A percentile compares a stretch with the other conserved stretches of the same genome.
phyloP scores from a whole-genome alignment of 2,329 filamentous ascomycete genomes.

The Blumeria graminis region DNA sequence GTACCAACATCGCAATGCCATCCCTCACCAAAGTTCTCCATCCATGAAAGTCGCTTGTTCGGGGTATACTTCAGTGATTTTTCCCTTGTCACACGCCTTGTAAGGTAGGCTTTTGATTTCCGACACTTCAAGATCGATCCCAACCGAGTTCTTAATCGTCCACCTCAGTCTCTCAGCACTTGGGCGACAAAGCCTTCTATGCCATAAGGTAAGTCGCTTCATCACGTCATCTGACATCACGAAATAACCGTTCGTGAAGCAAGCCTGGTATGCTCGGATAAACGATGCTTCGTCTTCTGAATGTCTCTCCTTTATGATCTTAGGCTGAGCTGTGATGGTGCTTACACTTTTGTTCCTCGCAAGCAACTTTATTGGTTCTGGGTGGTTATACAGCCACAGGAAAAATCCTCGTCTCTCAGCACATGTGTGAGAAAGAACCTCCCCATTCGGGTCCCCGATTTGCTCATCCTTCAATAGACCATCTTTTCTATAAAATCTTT shows the following conservation, averaged over 20 bases:
- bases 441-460: background rate
- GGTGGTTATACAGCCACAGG: background rate
- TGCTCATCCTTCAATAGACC: background rate
- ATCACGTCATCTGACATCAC: background rate
- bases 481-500: background rate
- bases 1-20: background rate
- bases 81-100: background rate
- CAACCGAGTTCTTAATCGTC: background rate
- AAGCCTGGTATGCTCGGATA: background rate
- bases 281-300: background rate
- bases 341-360: background rate
- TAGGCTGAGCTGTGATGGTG: background rate
- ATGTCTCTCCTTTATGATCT: background rate
- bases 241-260: background rate
- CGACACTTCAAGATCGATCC: background rate
- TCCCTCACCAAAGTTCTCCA: background rate
- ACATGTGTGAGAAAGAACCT: background rate
- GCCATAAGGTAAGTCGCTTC: background rate
- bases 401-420: slow-evolving; percentile 1
- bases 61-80: slow-evolving; percentile 1
- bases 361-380: background rate
- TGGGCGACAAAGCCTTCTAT: background rate
- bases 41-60: background rate
- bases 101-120: background rate
- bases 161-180: background rate